Evolutionary conservation across 2,329 filamentous ascomycete species (phyloP), one percentile per base, ranked within the genome.

Genomic region (Helotiales sp.): DNA sequence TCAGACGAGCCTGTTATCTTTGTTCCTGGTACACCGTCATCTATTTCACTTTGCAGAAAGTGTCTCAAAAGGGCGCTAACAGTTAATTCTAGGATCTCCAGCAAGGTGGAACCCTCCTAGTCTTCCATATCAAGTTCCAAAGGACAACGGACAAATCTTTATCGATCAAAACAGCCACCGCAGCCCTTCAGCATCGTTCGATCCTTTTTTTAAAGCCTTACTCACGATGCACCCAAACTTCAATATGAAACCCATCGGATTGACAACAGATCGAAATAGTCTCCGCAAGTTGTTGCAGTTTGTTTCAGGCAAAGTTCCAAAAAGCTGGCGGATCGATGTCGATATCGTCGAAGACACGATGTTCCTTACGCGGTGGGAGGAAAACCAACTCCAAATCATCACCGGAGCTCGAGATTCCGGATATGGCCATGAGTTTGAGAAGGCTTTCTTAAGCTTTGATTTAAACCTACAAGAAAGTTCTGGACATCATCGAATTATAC

Each of bases 351-450:
- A 74, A 7, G 69, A 75, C 7, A 79, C 78, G 11, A 72, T 79
- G 1, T 74, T 80, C 50, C 72, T 80, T 15, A 75, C 68, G 32
- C 73, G 77, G 5, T 75, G 74, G 52, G 77, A 77, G 43, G 58
- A 62, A 43, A 70, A 63, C 15, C 64, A 71, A n/a, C 28, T 28
- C 15, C 63, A 67, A 32, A 62, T 43, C 58, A 68, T 71, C 15
- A 62, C 70, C 24, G 69, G 71, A 17, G 5, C 50, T 22, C 58
- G 59, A 1, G 63, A 71, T 26, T 60, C 70, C 10, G 76, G 75
- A 15, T 79, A 74, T 57, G 78, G 78, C 2, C 73, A 76, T 61
- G 73, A 50, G 24, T 79, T 80, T 57, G 77, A 78, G 62, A 63
- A 71, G 15, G 60, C 60, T 0, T 76, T 77, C 59, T 77, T 76